phyloP scores from a whole-genome alignment of 2,329 filamentous ascomycete genomes.

The Botrytis fabae region DNA sequence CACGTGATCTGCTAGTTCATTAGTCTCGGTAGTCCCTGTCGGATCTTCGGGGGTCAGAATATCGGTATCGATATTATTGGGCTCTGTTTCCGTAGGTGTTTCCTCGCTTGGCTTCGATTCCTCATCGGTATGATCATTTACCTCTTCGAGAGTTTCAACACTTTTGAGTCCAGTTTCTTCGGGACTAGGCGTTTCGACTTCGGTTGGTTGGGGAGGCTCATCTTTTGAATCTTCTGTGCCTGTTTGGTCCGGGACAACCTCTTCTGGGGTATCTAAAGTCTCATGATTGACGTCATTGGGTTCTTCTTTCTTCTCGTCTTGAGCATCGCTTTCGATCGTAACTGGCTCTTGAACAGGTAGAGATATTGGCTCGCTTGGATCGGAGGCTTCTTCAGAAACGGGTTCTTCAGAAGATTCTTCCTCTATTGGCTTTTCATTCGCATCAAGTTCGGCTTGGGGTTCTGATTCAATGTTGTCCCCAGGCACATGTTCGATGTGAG shows the following conservation, averaged over 20 bases:
- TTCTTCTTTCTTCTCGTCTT: conserved; percentile 9
- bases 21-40: not conserved
- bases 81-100: not conserved
- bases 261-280: no score
- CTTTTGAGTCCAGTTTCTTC: conserved; percentile 1
- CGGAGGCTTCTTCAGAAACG: not conserved
- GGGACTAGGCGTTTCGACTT: not conserved
- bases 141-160: not conserved
- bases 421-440: not conserved
- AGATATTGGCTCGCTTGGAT: not conserved
- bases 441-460: not conserved
- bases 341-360: not conserved
- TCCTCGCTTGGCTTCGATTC: not conserved
- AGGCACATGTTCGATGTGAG: not conserved
- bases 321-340: not conserved
- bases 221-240: not conserved
- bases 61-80: not conserved
- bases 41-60: not conserved
- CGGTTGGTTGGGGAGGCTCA: conserved; percentile 8
- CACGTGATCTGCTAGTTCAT: not conserved
- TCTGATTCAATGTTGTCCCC: not conserved
- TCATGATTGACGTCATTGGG: not conserved
- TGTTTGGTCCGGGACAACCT: not conserved
- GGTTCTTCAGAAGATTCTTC: not conserved
- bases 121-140: not conserved